phyloP scores from a whole-genome alignment of 495 filamentous ascomycete species.

The Tricharina praecox region DNA sequence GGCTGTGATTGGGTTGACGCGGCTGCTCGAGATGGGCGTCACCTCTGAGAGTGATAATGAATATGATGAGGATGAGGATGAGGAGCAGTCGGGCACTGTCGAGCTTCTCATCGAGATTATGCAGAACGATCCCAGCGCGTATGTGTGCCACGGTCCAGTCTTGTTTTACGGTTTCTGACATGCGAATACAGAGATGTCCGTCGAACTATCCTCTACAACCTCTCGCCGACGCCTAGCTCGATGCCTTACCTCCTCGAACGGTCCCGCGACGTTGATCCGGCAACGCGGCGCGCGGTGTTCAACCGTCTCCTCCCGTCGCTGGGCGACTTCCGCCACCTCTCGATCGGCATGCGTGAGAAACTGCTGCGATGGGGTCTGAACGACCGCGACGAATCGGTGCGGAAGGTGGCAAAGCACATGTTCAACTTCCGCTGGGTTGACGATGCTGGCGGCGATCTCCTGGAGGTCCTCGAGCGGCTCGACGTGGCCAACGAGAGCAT shows the following conservation, averaged over 20 bases:
- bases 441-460: constrained; percentile 65
- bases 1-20: constrained; percentile 75
- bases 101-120: constrained; percentile 58
- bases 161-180: constrained; percentile 1
- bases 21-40: constrained; percentile 57
- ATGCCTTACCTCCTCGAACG: constrained; percentile 86
- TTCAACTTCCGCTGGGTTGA: constrained; percentile 95
- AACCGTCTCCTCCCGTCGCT: constrained; percentile 72
- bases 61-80: constrained; percentile 27
- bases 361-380: constrained; percentile 87
- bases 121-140: constrained; percentile 80
- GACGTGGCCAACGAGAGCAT: constrained; percentile 79
- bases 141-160: neutral
- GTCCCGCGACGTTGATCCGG: constrained; percentile 70
- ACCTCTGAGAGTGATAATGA: constrained; percentile 48
- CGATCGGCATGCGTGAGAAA: constrained; percentile 89
- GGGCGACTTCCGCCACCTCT: constrained; percentile 90
- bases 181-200: constrained; percentile 53
- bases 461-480: constrained; percentile 85
- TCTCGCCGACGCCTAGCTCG: constrained; percentile 72
- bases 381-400: constrained; percentile 86
- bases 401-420: constrained; percentile 73
- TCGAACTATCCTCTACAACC: constrained; percentile 69
- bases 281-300: constrained; percentile 72
- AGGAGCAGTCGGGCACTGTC: constrained; percentile 34